Base-by-base conservation (phyloP, 805 yeast species). In the Millerago galiae region DNA sequence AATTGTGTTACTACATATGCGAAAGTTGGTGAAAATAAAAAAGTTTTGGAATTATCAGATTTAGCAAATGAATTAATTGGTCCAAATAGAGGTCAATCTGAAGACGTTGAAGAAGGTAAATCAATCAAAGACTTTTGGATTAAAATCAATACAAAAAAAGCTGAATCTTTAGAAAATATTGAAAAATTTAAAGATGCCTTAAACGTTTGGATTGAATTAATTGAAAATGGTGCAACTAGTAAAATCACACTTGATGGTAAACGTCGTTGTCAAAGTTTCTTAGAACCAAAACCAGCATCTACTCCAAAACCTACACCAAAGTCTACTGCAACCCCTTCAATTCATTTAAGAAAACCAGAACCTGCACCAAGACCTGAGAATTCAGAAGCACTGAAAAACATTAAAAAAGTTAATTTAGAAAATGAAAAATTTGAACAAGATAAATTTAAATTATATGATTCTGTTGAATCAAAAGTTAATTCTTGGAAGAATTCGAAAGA, bases 121-220 rank as follows among this genome's bases (percentile, higher is more conserved):
- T 54, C 70, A 1, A 70, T 83, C 46, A 78, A 75, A 55, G 79
- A 77, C 14, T 79, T 93, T 61, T 87, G 89, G 83, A 61, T 74
- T 18, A 90, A 88, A 60, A 68, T 91, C 14, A 60, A 78, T 38
- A 63, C 75, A 3, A 77, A 83, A 46, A 76, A 77, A 48, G 97
- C 96, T 0, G 97, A 93, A 56, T 81, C 91, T 2, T 69, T 80
- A 33, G 99, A 93, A 62, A 78, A 79, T 60, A 55, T 79, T 41
- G 99, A 93, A 54, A 74, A 73, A 50, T 86, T 72, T 61, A 58
- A 70, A 42, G 80, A 73, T 7, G 82, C 97, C 0, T 66, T 85
- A 21, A 67, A 61, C 0, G 58, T 75, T 6, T 91, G 88, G 68
- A 74, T 72, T 44, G 60, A 67, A 28, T 68, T 90, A 39, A 70